These are phyloP conservation scores for Phragmites australis DNA, from an alignment of 176 grass and related monocot species.

Conservation along the genomic window DNA sequence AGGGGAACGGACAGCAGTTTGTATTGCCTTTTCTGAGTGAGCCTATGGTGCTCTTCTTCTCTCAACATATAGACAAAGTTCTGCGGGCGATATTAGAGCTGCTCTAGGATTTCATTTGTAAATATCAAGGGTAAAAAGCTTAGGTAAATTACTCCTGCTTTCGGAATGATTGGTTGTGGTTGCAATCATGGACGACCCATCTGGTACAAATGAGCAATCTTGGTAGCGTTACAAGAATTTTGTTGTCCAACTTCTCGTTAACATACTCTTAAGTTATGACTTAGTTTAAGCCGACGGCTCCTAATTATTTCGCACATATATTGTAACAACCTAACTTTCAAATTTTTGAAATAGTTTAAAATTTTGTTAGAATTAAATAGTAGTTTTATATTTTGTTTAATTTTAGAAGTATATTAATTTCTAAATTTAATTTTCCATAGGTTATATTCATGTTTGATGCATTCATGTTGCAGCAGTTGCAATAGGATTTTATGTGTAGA, in stretches of 20 bases:
- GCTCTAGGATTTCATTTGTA: slow-evolving; percentile 37
- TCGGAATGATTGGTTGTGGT: slow-evolving; percentile 30
- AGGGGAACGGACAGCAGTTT: slow-evolving; percentile 12
- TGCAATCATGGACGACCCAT: slow-evolving; percentile 32
- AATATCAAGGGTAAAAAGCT: slow-evolving; percentile 40
- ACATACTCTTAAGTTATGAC: not conserved
- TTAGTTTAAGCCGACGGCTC: not conserved
- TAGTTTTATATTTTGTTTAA: too few relatives aligned
- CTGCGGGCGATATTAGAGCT: slow-evolving; percentile 13
- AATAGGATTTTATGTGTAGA: too few relatives aligned
- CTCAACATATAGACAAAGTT: slow-evolving; percentile 24
- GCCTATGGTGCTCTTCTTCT: slow-evolving; percentile 1
- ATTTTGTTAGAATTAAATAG: too few relatives aligned
- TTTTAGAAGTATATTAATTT: too few relatives aligned
- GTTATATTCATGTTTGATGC: too few relatives aligned
- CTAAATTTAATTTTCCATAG: too few relatives aligned
- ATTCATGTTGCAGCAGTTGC: too few relatives aligned
- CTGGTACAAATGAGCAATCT: slow-evolving; percentile 16
- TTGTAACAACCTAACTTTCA: too few relatives aligned
- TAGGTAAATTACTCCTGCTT: slow-evolving; percentile 27
- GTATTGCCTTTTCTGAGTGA: slow-evolving; percentile 5
- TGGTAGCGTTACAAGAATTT: slow-evolving; percentile 22
- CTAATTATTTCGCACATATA: not conserved
- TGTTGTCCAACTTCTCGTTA: slow-evolving; percentile 11
- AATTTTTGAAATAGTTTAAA: too few relatives aligned